Evolutionary conservation across 2,329 filamentous ascomycete genomes (phyloP).

Genomic region (Ophiostoma himal-ulmi): DNA sequence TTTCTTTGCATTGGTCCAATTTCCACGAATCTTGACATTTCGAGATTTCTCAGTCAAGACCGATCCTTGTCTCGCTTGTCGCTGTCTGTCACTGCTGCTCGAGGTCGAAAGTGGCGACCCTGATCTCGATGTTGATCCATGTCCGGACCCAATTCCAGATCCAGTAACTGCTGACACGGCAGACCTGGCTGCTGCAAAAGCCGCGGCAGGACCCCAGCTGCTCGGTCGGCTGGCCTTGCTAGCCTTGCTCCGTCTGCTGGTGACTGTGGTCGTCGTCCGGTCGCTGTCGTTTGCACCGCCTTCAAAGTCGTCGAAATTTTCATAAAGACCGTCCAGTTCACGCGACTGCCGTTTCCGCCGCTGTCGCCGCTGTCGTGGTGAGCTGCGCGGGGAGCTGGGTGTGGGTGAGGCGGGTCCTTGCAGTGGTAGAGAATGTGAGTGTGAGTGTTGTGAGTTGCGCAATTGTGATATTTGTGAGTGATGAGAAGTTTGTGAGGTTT

Average conservation of each 20-base stretch:
- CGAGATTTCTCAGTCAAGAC: slow-evolving; percentile 17
- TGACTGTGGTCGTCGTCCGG: slow-evolving; percentile 10
- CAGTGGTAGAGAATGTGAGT: not conserved
- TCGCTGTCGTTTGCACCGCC: slow-evolving; percentile 20
- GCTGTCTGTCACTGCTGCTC: not conserved
- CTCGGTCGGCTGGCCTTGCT: slow-evolving; percentile 20
- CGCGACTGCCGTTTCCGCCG: slow-evolving; percentile 10
- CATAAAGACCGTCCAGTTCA: not conserved
- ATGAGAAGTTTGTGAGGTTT: not conserved
- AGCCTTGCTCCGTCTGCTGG: slow-evolving; percentile 6
- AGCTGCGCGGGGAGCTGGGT: slow-evolving; percentile 13
- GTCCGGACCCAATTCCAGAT: not conserved
- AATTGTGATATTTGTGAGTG: not conserved
- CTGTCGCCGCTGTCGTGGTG: slow-evolving; percentile 18
- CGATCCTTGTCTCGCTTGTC: slow-evolving; percentile 8
- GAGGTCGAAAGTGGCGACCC: not conserved
- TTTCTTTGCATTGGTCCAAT: slow-evolving; percentile 24
- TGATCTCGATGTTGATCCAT: slow-evolving; percentile 10
- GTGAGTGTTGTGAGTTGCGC: slow-evolving; percentile 14
- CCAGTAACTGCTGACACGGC: slow-evolving; percentile 19
- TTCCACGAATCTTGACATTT: slow-evolving; percentile 23
- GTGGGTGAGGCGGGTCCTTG: not conserved
- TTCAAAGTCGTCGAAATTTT: slow-evolving; percentile 12
- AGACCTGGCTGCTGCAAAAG: slow-evolving; percentile 15
- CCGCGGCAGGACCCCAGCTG: slow-evolving; percentile 24